A percentile compares a stretch with the other conserved stretches of the same genome.
Evolutionary conservation across 345 rosid species (phyloP).

Genomic region (Syzygium grande): DNA sequence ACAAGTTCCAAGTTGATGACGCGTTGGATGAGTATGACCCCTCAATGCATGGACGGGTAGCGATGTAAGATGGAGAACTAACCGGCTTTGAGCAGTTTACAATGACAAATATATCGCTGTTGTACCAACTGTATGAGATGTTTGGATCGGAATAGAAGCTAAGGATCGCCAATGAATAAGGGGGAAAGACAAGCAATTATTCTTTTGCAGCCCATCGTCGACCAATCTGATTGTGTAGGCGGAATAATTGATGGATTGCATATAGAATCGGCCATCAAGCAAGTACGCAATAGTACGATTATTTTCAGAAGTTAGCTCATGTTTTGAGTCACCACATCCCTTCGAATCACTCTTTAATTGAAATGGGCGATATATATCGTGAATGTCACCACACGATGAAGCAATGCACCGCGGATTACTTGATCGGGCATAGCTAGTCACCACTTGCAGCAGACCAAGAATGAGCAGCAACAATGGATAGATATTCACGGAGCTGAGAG

Average conservation of each 20-base stretch:
- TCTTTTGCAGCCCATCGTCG: background rate
- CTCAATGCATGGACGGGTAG: background rate
- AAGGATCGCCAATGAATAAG: background rate
- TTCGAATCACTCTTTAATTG: rapidly evolving
- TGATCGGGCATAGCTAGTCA: rapidly evolving
- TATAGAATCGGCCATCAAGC: rapidly evolving
- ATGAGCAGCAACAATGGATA: background rate
- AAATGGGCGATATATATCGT: rapidly evolving
- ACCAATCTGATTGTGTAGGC: rapidly evolving
- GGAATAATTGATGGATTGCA: rapidly evolving
- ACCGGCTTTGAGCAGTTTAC: background rate
- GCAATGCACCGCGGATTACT: rapidly evolving
- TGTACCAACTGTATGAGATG: rapidly evolving
- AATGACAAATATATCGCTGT: rapidly evolving
- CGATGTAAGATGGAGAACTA: background rate
- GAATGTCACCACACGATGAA: background rate
- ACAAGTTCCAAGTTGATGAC: background rate
- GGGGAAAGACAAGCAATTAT: background rate
- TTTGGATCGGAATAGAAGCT: rapidly evolving
- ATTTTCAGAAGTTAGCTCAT: background rate
- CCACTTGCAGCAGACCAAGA: rapidly evolving
- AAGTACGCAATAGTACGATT: background rate
- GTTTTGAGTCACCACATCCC: rapidly evolving
- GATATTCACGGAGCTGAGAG: rapidly evolving
- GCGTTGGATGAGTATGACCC: background rate